phyloP scores from a whole-genome alignment of 305 asterid genomes.

The Plantago lanceolata region DNA sequence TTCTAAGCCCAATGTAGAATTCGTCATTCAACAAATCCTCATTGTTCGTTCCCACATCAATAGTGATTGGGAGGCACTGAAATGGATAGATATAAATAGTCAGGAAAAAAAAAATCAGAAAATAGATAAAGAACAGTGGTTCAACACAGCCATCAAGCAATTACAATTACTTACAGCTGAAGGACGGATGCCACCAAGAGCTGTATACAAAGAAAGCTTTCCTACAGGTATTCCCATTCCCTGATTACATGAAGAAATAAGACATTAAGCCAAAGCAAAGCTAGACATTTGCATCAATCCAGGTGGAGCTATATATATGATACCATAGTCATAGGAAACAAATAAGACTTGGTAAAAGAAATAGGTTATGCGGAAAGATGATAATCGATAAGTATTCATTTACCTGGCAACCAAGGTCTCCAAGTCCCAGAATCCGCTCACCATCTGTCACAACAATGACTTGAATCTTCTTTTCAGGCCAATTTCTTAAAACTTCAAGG shows the following conservation, averaged over 20 bases:
- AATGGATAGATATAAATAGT: slow-evolving; percentile 5
- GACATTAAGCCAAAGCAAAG: not conserved
- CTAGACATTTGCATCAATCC: not conserved
- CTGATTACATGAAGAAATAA: slow-evolving; percentile 35
- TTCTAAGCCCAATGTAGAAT: slow-evolving; percentile 88
- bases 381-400: slow-evolving; percentile 2
- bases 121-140: not conserved
- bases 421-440: slow-evolving; percentile 94
- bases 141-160: slow-evolving; percentile 14
- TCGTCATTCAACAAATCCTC: slow-evolving; percentile 74
- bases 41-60: slow-evolving; percentile 94
- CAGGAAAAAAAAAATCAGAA: slow-evolving; percentile 5
- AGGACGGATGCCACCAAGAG: slow-evolving; percentile 97
- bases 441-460: slow-evolving; percentile 96
- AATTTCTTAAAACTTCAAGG: slow-evolving; percentile 84
- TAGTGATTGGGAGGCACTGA: slow-evolving; percentile 90
- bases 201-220: slow-evolving; percentile 83
- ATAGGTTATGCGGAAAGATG: not conserved
- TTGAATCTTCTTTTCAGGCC: slow-evolving; percentile 95
- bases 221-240: slow-evolving; percentile 99
- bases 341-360: not conserved
- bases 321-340: not conserved
- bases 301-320: not conserved
- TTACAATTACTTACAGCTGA: slow-evolving; percentile 65
- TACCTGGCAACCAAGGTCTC: slow-evolving; percentile 98